phyloP scores from a whole-genome alignment of 345 rosid species.

The Eutrema yunnanense region DNA sequence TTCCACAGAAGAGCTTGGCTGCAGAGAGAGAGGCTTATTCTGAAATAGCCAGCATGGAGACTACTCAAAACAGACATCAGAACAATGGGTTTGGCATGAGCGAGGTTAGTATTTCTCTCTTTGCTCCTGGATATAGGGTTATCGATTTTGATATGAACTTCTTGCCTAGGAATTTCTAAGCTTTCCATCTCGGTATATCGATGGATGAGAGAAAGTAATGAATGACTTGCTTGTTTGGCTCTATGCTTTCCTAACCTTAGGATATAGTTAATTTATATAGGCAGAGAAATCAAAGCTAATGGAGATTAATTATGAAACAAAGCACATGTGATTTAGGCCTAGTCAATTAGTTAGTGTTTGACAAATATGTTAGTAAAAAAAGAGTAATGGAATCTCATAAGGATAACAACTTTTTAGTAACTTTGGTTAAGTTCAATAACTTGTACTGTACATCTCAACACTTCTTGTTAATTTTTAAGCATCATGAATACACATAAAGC shows the following conservation, averaged over 20 bases:
- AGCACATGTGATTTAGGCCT: conserved; percentile 14
- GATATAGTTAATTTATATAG: conserved; percentile 10
- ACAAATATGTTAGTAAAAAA: conserved; percentile 10
- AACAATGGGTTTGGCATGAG: conserved; percentile 12
- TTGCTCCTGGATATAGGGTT: neutral
- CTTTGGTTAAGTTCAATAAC: conserved; percentile 5
- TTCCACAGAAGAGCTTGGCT: conserved; percentile 57
- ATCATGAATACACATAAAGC: neutral
- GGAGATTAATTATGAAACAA: conserved; percentile 6
- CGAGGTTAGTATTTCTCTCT: conserved; percentile 9
- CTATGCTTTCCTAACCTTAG: neutral
- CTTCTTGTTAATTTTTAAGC: neutral
- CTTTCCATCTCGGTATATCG: conserved; percentile 4
- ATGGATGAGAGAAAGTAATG: neutral
- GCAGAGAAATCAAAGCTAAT: neutral
- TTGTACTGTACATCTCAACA: neutral
- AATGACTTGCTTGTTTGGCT: conserved; percentile 18
- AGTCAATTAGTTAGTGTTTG: conserved; percentile 10
- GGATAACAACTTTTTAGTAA: conserved; percentile 6
- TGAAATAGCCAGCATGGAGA: conserved; percentile 51
- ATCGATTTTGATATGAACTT: conserved; percentile 18
- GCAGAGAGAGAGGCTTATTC: conserved; percentile 48
- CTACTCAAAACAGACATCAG: conserved; percentile 22
- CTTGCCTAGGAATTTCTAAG: conserved; percentile 8
- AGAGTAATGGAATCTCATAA: conserved; percentile 11